Evolutionary conservation across 306 rosid species (phyloP).

Genomic region (Fagus sylvatica): DNA sequence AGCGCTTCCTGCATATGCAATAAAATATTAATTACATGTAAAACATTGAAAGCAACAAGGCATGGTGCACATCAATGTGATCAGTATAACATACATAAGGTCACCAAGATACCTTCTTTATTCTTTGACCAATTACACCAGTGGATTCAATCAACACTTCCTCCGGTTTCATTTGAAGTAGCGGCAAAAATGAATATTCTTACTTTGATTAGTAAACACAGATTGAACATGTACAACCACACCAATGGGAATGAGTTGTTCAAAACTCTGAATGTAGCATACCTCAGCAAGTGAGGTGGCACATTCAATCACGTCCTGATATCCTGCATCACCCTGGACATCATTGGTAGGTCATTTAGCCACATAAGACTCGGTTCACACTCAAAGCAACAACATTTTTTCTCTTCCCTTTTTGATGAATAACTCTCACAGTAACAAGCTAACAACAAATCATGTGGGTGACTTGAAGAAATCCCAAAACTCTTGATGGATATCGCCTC

Average conservation of each 20-base stretch:
- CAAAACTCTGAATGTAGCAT: constrained; percentile 21
- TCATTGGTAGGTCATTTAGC: constrained; percentile 27
- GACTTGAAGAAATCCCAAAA: background rate
- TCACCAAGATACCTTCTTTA: constrained; percentile 63
- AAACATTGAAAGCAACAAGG: constrained; percentile 12
- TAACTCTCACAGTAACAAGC: background rate
- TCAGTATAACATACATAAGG: constrained; percentile 11
- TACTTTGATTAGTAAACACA: constrained; percentile 6
- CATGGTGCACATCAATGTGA: constrained; percentile 10
- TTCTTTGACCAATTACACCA: constrained; percentile 90
- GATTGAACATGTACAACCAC: background rate
- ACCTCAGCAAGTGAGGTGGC: constrained; percentile 69
- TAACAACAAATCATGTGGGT: background rate
- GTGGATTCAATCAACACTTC: constrained; percentile 88
- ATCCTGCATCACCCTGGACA: constrained; percentile 90
- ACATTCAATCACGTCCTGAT: constrained; percentile 67
- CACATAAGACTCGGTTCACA: constrained; percentile 1
- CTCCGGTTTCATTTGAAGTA: constrained; percentile 64
- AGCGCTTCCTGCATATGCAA: constrained; percentile 69
- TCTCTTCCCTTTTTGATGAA: background rate
- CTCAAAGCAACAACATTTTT: background rate
- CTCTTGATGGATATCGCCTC: background rate
- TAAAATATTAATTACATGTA: constrained; percentile 11
- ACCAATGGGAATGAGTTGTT: constrained; percentile 9
- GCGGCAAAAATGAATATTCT: constrained; percentile 43